Percentiles rank a stretch among this genome's conserved stretches.
Evolutionary conservation across 805 yeast genomes (phyloP).

Genomic region (Wickerhamiella lipophila): DNA sequence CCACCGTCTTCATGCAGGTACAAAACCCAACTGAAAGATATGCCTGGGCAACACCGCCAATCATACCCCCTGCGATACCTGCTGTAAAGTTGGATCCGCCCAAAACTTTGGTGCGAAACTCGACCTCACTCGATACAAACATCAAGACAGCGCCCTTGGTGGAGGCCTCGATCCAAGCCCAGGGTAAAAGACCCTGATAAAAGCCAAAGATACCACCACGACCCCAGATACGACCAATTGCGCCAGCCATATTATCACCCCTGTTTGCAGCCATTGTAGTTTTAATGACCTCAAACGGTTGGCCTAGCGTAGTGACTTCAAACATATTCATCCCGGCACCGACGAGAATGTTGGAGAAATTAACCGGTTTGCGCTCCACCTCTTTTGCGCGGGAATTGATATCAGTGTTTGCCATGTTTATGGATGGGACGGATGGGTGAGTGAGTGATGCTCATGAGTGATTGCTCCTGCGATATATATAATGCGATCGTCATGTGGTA

Average conservation of each 20-base stretch:
- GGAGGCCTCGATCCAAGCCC: conserved; percentile 99
- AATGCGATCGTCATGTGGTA: background rate
- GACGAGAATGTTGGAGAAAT: conserved; percentile 75
- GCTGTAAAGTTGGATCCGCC: conserved; percentile 59
- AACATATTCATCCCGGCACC: conserved; percentile 90
- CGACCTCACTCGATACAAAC: conserved; percentile 87
- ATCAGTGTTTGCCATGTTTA: background rate
- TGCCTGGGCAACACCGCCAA: conserved; percentile 95
- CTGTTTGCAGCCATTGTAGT: conserved; percentile 99
- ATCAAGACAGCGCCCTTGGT: conserved; percentile 94
- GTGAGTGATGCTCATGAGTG: background rate
- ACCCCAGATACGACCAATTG: conserved; percentile 69
- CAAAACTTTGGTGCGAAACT: conserved; percentile 47
- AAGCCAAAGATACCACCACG: conserved; percentile 89
- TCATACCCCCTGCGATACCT: conserved; percentile 91
- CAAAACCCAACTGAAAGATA: conserved; percentile 94
- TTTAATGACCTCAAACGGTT: conserved; percentile 89
- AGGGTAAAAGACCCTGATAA: conserved; percentile 94
- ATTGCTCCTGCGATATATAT: background rate
- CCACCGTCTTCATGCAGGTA: conserved; percentile 98
- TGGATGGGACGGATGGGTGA: background rate
- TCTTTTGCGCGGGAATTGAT: background rate
- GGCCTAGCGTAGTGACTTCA: conserved; percentile 91
- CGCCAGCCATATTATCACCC: conserved; percentile 48
- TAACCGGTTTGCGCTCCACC: conserved; percentile 66